Conservation (phyloP, 2,329 filamentous ascomycete genomes). For the Colletotrichum gloeosporioides region DNA sequence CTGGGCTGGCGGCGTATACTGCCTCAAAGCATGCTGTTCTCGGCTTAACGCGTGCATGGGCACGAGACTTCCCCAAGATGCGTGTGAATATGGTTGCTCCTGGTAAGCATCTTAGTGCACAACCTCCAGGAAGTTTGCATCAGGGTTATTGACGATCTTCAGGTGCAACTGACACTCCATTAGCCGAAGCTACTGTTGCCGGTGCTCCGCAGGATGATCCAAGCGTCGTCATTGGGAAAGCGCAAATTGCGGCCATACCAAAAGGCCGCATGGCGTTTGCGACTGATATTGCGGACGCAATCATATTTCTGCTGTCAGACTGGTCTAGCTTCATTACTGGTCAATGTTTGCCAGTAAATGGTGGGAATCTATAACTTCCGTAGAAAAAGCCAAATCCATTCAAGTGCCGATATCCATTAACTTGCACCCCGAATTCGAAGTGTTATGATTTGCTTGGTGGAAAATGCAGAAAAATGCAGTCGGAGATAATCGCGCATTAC, state of each 20-base stretch:
- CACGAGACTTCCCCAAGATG: not conserved
- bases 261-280: not conserved
- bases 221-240: not conserved
- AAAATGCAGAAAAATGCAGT: not conserved
- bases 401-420: not conserved
- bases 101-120: not conserved
- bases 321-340: not conserved
- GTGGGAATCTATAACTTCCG: not conserved
- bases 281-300: not conserved
- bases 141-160: not conserved
- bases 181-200: not conserved
- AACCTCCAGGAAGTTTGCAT: not conserved
- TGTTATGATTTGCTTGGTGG: not conserved
- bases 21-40: not conserved
- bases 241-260: not conserved
- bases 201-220: not conserved
- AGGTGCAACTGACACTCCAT: not conserved
- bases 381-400: rapidly evolving
- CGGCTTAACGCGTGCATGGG: not conserved
- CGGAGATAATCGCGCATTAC: not conserved
- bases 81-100: not conserved
- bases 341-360: not conserved
- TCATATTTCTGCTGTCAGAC: not conserved
- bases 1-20: not conserved
- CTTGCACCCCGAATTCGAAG: not conserved